phyloP scores from a whole-genome alignment of 202 grass and related monocot species.

The Panicum virgatum region DNA sequence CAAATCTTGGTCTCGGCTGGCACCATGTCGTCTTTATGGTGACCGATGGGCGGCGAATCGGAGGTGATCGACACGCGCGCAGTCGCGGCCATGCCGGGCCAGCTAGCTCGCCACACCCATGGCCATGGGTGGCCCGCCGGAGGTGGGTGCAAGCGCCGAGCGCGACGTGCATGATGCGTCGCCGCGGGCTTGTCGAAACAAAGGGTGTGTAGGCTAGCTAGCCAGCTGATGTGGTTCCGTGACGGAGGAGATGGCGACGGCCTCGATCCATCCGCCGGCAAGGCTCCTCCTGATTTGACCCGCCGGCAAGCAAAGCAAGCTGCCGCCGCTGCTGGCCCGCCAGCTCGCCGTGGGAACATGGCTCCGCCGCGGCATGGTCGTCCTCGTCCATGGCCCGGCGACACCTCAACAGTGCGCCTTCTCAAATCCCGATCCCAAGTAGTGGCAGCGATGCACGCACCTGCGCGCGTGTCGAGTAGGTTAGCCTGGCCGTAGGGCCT shows the following conservation, averaged over 20 bases:
- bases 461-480: neutral
- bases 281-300: neutral
- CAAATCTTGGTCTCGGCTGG: constrained; percentile 12
- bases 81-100: constrained; percentile 10
- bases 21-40: no score
- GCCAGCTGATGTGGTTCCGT: neutral
- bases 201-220: neutral
- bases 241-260: neutral
- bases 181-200: neutral
- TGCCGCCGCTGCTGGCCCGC: neutral
- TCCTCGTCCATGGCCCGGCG: neutral
- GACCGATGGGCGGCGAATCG: neutral
- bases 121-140: neutral
- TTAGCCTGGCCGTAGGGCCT: neutral
- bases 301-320: neutral
- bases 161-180: constrained; percentile 5
- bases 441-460: constrained; percentile 1
- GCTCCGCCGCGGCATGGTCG: neutral
- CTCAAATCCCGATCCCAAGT: neutral
- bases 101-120: neutral
- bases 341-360: neutral
- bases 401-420: neutral
- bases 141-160: neutral
- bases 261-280: neutral
- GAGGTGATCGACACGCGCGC: neutral